Evolutionary conservation across 768 basidiomycete species (phyloP).

Genomic region (Krasilnikovozyma curviuscula): DNA sequence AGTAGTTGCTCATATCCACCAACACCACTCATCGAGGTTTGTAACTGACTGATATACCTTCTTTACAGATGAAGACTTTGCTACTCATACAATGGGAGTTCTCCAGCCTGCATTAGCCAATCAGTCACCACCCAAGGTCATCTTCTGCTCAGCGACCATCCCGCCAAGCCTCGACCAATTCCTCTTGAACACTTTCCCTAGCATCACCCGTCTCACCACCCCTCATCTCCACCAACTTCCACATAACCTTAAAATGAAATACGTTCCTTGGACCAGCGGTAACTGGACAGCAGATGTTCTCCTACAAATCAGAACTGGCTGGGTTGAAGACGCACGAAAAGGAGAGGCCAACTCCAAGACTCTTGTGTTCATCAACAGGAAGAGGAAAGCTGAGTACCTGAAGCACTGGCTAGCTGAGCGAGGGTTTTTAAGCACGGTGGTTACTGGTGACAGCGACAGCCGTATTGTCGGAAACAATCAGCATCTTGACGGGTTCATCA

Average conservation of each 20-base stretch:
- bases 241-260: slow-evolving; percentile 45
- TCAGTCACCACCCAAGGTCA: slow-evolving; percentile 46
- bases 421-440: slow-evolving; percentile 37
- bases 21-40: background rate
- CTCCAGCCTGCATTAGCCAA: slow-evolving; percentile 9
- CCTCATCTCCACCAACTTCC: slow-evolving; percentile 66
- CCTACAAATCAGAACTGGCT: slow-evolving; percentile 48
- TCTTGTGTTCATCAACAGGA: slow-evolving; percentile 67
- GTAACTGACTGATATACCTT: background rate
- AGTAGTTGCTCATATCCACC: slow-evolving; percentile 14
- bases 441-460: slow-evolving; percentile 34
- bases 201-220: slow-evolving; percentile 39
- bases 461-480: background rate
- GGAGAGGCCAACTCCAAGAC: slow-evolving; percentile 38
- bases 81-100: slow-evolving; percentile 39
- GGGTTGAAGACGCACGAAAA: slow-evolving; percentile 34
- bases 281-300: slow-evolving; percentile 66
- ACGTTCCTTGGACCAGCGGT: slow-evolving; percentile 56
- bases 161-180: slow-evolving; percentile 37
- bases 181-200: slow-evolving; percentile 15
- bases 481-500: background rate
- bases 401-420: no score
- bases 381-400: slow-evolving; percentile 44
- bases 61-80: slow-evolving; percentile 56
- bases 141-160: slow-evolving; percentile 73